Conservation (phyloP, 495 filamentous ascomycete species). For the Neurospora sp. region DNA sequence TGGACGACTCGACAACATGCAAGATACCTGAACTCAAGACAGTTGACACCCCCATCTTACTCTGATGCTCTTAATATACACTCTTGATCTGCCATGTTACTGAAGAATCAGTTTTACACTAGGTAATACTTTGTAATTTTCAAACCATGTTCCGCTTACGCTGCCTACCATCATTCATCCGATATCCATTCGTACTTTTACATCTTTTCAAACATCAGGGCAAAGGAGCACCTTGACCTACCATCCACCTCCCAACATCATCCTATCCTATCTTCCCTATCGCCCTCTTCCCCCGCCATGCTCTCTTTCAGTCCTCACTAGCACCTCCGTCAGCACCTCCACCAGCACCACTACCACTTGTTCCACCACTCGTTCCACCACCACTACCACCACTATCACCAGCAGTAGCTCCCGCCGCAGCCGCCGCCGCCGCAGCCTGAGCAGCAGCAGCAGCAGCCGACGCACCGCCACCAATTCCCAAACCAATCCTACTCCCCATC, state of each 20-base stretch:
- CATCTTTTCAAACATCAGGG: background rate
- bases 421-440: background rate
- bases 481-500: constrained; percentile 6
- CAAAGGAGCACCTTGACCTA: background rate
- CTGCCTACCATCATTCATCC: too few species aligned
- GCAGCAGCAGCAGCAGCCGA: background rate
- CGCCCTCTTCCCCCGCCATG: background rate
- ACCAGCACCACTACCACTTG: background rate
- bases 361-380: background rate
- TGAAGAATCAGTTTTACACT: background rate
- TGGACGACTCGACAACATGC: background rate
- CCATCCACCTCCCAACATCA: background rate
- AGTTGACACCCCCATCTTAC: background rate
- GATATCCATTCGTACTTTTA: background rate
- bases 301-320: background rate
- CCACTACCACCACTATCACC: background rate
- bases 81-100: background rate
- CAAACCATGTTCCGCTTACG: too few species aligned
- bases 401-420: background rate
- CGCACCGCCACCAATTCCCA: constrained; percentile 1
- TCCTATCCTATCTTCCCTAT: background rate
- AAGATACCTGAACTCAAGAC: background rate
- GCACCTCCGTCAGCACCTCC: background rate
- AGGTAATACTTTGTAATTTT: background rate
- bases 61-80: background rate